A percentile compares a stretch with the other conserved stretches of the same genome.
Conservation (phyloP, 495 filamentous ascomycete species). For the Bacidia rubella region DNA sequence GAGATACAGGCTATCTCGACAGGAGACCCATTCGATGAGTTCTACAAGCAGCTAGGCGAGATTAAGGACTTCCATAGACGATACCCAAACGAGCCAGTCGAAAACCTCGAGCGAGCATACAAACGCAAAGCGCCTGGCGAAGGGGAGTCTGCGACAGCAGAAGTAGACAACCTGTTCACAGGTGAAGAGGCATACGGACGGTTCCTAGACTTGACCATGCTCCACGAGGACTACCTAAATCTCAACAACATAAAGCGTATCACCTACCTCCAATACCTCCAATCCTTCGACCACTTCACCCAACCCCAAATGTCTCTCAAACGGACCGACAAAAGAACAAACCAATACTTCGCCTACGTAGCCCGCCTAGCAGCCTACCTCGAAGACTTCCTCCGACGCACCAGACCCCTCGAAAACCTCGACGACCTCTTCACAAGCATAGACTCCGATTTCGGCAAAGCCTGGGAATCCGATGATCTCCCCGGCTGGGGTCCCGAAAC, state of each 20-base stretch:
- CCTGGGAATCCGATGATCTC: constrained; percentile 67
- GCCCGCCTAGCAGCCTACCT: constrained; percentile 67
- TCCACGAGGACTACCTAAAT: constrained; percentile 84
- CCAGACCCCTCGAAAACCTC: constrained; percentile 67
- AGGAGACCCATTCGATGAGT: constrained; percentile 82
- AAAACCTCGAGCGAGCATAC: constrained; percentile 89
- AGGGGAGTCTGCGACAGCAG: constrained; percentile 44
- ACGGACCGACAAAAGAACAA: constrained; percentile 61
- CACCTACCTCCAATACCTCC: constrained; percentile 82
- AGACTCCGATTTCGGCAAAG: constrained; percentile 68
- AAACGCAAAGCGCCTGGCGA: constrained; percentile 55
- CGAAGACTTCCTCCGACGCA: constrained; percentile 72
- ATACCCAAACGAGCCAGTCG: constrained; percentile 88
- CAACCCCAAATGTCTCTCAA: constrained; percentile 58
- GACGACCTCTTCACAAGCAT: constrained; percentile 61
- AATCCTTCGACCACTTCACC: constrained; percentile 73
- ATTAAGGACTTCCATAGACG: constrained; percentile 79
- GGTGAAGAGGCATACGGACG: constrained; percentile 87
- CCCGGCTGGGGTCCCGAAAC: constrained; percentile 63
- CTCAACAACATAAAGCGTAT: constrained; percentile 69
- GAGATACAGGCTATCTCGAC: constrained; percentile 76
- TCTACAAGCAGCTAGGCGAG: constrained; percentile 68
- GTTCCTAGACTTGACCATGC: constrained; percentile 71
- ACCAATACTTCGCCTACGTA: constrained; percentile 83
- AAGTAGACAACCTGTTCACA: constrained; percentile 85